Evolutionary conservation across 1,139 yeast species (phyloP).

Genomic region (Suhomyces bolitotheri): DNA sequence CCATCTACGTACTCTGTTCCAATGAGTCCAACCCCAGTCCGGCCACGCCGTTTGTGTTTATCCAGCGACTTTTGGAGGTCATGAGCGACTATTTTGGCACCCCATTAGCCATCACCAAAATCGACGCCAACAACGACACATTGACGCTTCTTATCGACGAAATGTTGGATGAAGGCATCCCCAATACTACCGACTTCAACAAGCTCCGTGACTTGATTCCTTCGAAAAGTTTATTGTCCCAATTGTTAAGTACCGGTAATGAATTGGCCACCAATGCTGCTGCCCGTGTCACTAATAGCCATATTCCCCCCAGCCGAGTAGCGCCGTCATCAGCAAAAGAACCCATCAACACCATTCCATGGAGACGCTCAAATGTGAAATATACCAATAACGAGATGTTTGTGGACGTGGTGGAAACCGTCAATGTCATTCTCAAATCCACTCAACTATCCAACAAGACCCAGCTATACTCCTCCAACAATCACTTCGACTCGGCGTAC

Average conservation of each 20-base stretch:
- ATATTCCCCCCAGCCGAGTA: neutral
- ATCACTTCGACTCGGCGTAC: constrained; percentile 21
- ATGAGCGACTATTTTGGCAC: constrained; percentile 60
- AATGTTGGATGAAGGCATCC: constrained; percentile 76
- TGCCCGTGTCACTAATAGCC: constrained; percentile 8
- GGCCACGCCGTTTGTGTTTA: constrained; percentile 55
- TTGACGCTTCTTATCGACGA: constrained; percentile 59
- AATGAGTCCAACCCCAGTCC: constrained; percentile 36
- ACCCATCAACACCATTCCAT: constrained; percentile 48
- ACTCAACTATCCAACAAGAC: constrained; percentile 7
- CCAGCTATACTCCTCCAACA: constrained; percentile 11
- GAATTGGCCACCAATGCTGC: constrained; percentile 31
- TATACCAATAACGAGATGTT: constrained; percentile 78
- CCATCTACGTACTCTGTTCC: constrained; percentile 31
- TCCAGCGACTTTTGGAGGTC: constrained; percentile 50
- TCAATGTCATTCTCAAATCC: constrained; percentile 48
- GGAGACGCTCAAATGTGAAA: constrained; percentile 69
- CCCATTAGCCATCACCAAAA: constrained; percentile 56
- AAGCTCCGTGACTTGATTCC: constrained; percentile 72
- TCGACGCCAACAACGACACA: constrained; percentile 67
- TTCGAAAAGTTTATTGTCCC: constrained; percentile 43
- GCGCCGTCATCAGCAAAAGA: constrained; percentile 3
- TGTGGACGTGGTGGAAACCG: constrained; percentile 69
- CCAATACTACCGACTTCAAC: constrained; percentile 72
- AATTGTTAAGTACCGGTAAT: constrained; percentile 37